Evolutionary conservation across 208 protist species (phyloP).

Genomic region (Angomonas deanei): DNA sequence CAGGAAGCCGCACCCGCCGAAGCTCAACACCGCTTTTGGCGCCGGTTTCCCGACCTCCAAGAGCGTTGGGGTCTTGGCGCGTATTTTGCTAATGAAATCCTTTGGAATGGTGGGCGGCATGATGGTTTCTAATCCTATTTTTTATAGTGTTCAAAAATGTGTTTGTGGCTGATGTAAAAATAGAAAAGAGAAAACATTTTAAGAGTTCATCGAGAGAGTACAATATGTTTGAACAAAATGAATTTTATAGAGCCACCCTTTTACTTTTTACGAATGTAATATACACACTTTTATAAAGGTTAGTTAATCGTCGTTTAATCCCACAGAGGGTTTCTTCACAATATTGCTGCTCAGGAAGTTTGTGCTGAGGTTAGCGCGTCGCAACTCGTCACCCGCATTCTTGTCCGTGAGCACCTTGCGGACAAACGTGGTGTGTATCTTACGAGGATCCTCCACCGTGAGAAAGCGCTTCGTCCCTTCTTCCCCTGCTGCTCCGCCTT

Average conservation of each 20-base stretch:
- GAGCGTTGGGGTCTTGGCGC: constrained; percentile 75
- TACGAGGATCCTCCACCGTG: constrained; percentile 44
- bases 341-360: constrained; percentile 59
- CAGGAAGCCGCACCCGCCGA: constrained; percentile 82
- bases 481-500: not conserved
- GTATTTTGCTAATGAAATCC: constrained; percentile 71
- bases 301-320: not conserved
- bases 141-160: not conserved
- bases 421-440: constrained; percentile 31
- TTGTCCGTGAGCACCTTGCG: constrained; percentile 50
- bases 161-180: not conserved
- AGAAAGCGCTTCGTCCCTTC: not conserved
- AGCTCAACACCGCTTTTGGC: constrained; percentile 80
- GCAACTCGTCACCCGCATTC: constrained; percentile 47
- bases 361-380: constrained; percentile 73
- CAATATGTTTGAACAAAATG: constrained; percentile 4
- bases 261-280: too few relatives aligned
- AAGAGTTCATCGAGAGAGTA: too few relatives aligned
- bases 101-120: constrained; percentile 55
- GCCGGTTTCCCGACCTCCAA: constrained; percentile 77
- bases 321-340: constrained; percentile 31
- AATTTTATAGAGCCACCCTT: too few relatives aligned
- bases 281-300: too few relatives aligned
- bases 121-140: not conserved
- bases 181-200: not conserved